Conservation (phyloP, 1,139 yeast species). For the Fermentozyma sake region DNA sequence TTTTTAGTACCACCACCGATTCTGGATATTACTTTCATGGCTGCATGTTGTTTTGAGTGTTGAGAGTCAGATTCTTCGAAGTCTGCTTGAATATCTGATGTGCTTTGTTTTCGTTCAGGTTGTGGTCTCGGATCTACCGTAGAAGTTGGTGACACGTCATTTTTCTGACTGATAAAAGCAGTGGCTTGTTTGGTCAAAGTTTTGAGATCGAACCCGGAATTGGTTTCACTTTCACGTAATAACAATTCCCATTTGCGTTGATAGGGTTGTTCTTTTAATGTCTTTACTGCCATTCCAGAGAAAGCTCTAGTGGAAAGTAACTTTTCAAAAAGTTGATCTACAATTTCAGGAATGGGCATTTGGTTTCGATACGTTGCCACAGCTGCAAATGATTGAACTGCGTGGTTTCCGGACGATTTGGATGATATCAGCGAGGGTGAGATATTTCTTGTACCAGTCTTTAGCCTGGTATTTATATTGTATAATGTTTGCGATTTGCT, state of each 20-base stretch:
- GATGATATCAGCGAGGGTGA: slow-evolving; percentile 5
- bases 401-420: slow-evolving; percentile 8
- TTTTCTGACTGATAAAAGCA: not conserved
- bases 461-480: slow-evolving; percentile 3
- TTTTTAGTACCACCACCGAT: slow-evolving; percentile 10
- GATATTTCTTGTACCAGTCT: slow-evolving; percentile 5
- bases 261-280: slow-evolving; percentile 29
- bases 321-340: slow-evolving; percentile 36
- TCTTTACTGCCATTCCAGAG: slow-evolving; percentile 29
- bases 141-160: slow-evolving; percentile 2
- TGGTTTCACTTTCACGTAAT: slow-evolving; percentile 39
- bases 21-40: slow-evolving; percentile 12
- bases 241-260: slow-evolving; percentile 45
- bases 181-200: slow-evolving; percentile 12
- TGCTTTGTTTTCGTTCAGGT: slow-evolving; percentile 1
- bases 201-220: slow-evolving; percentile 32
- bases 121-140: not conserved
- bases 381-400: slow-evolving; percentile 31
- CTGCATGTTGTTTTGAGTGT: slow-evolving; percentile 7
- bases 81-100: slow-evolving; percentile 1
- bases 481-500: slow-evolving; percentile 5
- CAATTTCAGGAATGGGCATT: slow-evolving; percentile 34
- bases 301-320: slow-evolving; percentile 37
- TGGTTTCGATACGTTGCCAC: slow-evolving; percentile 29
- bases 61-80: slow-evolving; percentile 1